phyloP scores from a whole-genome alignment of 75 land plant genomes.

The Isoetes taiwanensis region DNA sequence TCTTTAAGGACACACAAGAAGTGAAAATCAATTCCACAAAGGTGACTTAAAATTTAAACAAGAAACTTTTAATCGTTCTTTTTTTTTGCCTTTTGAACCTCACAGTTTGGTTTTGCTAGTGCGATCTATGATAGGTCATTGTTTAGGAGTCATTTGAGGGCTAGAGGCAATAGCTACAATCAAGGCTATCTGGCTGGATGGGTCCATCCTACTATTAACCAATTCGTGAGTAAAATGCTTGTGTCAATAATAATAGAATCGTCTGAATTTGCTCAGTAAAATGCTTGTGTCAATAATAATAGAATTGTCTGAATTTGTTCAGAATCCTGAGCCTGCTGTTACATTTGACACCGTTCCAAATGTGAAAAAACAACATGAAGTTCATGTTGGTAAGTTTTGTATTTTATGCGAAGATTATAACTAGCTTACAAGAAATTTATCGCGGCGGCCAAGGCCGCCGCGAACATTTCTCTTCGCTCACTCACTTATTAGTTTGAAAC shows the following conservation, averaged over 20 bases:
- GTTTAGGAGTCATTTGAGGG: conserved; percentile 44
- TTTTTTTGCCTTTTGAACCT: too few species aligned
- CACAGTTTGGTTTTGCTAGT: too few species aligned
- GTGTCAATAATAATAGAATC: background rate
- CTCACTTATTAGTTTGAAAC: too few species aligned
- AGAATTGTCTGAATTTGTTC: too few species aligned
- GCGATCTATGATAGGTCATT: conserved; percentile 54
- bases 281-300: too few species aligned
- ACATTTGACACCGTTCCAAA: conserved; percentile 49
- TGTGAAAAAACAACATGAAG: conserved; percentile 42
- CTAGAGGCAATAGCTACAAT: conserved; percentile 45
- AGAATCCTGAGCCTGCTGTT: conserved; percentile 40
- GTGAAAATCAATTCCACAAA: conserved; percentile 82
- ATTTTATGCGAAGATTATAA: too few species aligned
- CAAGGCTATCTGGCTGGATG: conserved; percentile 45
- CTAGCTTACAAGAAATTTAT: too few species aligned
- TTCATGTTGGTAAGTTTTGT: conserved; percentile 33
- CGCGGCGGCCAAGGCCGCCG: too few species aligned
- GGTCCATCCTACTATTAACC: conserved; percentile 49
- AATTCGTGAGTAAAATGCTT: conserved; percentile 15
- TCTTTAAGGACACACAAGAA: conserved; percentile 57
- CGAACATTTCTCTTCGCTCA: too few species aligned
- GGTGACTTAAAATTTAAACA: too few species aligned
- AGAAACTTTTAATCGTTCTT: too few species aligned
- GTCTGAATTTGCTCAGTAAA: background rate